phyloP scores from a whole-genome alignment of 176 grass and related monocot species.

The Eragrostis nindensis region DNA sequence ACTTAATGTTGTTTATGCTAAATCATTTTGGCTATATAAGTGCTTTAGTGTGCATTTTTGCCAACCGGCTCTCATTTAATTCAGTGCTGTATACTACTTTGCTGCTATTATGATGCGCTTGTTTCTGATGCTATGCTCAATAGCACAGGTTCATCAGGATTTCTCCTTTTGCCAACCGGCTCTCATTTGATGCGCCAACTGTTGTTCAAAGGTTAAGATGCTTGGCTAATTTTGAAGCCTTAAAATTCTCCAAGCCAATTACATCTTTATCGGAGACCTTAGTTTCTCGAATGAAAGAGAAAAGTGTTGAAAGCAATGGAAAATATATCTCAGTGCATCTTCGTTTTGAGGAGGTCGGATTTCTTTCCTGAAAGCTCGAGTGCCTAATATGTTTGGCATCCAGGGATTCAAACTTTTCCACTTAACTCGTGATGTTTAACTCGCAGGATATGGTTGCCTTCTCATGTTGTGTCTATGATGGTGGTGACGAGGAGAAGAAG shows the following conservation, averaged over 20 bases:
- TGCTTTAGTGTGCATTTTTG: constrained; percentile 15
- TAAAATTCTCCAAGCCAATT: constrained; percentile 85
- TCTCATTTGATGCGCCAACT: constrained; percentile 91
- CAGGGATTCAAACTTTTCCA: not conserved
- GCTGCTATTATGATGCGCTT: constrained; percentile 2
- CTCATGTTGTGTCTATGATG: constrained; percentile 97
- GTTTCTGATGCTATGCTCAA: constrained; percentile 39
- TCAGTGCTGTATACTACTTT: not conserved
- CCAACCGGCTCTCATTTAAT: too few relatives aligned
- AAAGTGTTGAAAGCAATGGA: constrained; percentile 62
- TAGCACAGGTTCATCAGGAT: constrained; percentile 86
- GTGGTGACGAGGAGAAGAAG: constrained; percentile 79
- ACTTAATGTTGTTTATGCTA: constrained; percentile 4
- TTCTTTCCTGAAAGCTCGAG: constrained; percentile 31
- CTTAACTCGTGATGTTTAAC: not conserved
- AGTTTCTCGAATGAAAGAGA: constrained; percentile 88
- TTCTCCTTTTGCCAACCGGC: constrained; percentile 95
- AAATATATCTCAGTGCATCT: constrained; percentile 97
- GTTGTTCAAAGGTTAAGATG: constrained; percentile 89
- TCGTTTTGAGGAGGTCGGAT: constrained; percentile 93
- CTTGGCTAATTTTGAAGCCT: constrained; percentile 94
- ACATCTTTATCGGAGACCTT: constrained; percentile 77
- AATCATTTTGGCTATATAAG: not conserved
- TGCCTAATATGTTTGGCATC: not conserved
- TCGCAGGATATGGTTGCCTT: constrained; percentile 99